Base-by-base conservation (phyloP, 257 asterid genomes). In the Leptodermis oblonga region DNA sequence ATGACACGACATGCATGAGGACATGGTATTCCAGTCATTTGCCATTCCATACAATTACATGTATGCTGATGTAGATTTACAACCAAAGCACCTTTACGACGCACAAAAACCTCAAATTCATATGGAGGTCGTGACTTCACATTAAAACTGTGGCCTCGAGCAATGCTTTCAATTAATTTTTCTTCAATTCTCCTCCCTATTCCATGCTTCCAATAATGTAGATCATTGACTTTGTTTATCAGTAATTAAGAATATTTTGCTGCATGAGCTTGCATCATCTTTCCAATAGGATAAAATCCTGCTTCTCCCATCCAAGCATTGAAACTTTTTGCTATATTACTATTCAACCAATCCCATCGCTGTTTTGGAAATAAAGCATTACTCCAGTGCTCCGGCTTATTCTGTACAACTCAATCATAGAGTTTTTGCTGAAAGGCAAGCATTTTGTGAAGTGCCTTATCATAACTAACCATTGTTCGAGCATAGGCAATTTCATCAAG, bases 281-380 rank as follows among this genome's bases (percentile, higher is more conserved):
- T 54, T 22, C 61, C 61, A 54, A 54, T 54, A 11, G 36, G 33
- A 17, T 54, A 54, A 20, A 12, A 12, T 46, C 52, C 18, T 0
- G n/a, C 52, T 14, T 46, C 52, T 46, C 52, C 22, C 52, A 46
- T 59, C 43, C 65, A 59, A 59, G 43, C 65, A 17, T 59, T 59
- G 15, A 59, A 59, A 30, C 65, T 28, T 20, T 59, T 9, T 6
- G 65, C 65, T 25, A 59, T 34, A 59, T 59, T 59, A 20, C 65
- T 59, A 59, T 59, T 59, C 5, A 59, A 17, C 39, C 65, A 59
- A 59, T 59, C 65, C 65, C 42, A 59, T 2, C 11, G 25, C 5
- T 31, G 43, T 20, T 15, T 59, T 28, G 23, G n/a, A 28, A 59
- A 28, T 20, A 59, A 15, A 28, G 42, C 43, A 59, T 59, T 59